Evolutionary conservation across 176 grass and related monocot genomes (phyloP).

Genomic region (Ensete ventricosum): DNA sequence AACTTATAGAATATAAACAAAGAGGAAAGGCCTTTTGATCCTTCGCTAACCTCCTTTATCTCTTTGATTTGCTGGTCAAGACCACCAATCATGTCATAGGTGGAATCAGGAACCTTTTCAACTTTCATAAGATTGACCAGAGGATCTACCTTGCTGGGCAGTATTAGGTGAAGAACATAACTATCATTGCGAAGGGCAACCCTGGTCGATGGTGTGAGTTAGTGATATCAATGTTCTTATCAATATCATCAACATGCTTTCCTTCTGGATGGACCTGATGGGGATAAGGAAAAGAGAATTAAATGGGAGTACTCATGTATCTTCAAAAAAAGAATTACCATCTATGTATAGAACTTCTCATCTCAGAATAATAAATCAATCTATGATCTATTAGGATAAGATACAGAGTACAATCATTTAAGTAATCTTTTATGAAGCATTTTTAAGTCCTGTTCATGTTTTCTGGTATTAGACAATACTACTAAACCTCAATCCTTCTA

Average conservation of each 20-base stretch:
- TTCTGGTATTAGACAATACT: too few relatives aligned
- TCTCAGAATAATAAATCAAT: too few relatives aligned
- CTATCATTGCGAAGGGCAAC: slow-evolving; percentile 98
- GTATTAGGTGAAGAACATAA: slow-evolving; percentile 82
- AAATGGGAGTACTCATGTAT: neutral
- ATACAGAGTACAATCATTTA: too few relatives aligned
- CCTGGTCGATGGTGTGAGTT: slow-evolving; percentile 95
- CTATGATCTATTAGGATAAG: too few relatives aligned
- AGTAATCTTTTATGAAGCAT: too few relatives aligned
- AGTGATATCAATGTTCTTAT: slow-evolving; percentile 94
- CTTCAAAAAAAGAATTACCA: neutral
- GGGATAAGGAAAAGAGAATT: slow-evolving; percentile 2
- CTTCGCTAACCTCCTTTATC: slow-evolving; percentile 82
- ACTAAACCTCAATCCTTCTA: too few relatives aligned
- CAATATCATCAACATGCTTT: slow-evolving; percentile 91
- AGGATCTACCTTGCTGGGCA: slow-evolving; percentile 95
- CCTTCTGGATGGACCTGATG: slow-evolving; percentile 93
- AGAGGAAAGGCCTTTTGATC: neutral
- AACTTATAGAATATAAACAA: neutral
- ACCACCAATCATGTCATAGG: slow-evolving; percentile 99
- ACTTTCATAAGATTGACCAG: slow-evolving; percentile 99
- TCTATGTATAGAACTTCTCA: neutral
- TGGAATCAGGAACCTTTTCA: slow-evolving; percentile 98
- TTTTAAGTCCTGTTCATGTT: too few relatives aligned
- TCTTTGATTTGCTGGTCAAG: slow-evolving; percentile 99